A percentile compares a stretch with the other conserved stretches of the same genome.
Evolutionary conservation across 768 basidiomycete genomes (phyloP).

Genomic region (Coprinopsis strossmayeri): DNA sequence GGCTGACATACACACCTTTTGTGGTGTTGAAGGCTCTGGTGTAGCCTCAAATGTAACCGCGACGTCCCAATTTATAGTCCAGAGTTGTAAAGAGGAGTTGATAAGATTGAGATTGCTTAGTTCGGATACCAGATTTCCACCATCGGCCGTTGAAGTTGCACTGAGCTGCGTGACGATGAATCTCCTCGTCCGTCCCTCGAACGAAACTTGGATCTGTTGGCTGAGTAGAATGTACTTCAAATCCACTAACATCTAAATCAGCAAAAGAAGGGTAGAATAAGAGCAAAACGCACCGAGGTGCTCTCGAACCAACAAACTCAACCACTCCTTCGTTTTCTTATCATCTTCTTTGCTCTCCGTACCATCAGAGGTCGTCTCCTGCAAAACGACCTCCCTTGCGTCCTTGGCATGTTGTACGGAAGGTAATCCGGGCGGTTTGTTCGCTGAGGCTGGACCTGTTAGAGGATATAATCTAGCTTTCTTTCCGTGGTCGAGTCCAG

Average conservation of each 20-base stretch:
- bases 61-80: conserved; percentile 56
- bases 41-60: conserved; percentile 32
- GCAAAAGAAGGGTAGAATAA: conserved; percentile 10
- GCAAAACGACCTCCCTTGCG: conserved; percentile 42
- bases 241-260: conserved; percentile 44
- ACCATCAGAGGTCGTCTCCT: no score
- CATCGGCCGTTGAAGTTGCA: conserved; percentile 14
- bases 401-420: conserved; percentile 42
- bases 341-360: no score
- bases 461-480: conserved; percentile 45
- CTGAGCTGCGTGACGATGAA: conserved; percentile 51
- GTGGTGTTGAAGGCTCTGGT: conserved; percentile 3
- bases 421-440: conserved; percentile 38
- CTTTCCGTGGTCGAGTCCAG: conserved; percentile 43
- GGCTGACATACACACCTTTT: conserved; percentile 9
- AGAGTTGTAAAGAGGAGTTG: conserved; percentile 14
- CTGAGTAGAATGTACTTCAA: conserved; percentile 58
- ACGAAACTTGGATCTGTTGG: conserved; percentile 57
- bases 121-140: conserved; percentile 29
- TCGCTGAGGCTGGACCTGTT: conserved; percentile 29
- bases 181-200: conserved; percentile 52
- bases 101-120: conserved; percentile 41
- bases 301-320: conserved; percentile 60
- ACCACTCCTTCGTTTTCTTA: conserved; percentile 47
- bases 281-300: conserved; percentile 44